phyloP scores from a whole-genome alignment of 768 basidiomycete genomes.

The Asterophora parasitica region DNA sequence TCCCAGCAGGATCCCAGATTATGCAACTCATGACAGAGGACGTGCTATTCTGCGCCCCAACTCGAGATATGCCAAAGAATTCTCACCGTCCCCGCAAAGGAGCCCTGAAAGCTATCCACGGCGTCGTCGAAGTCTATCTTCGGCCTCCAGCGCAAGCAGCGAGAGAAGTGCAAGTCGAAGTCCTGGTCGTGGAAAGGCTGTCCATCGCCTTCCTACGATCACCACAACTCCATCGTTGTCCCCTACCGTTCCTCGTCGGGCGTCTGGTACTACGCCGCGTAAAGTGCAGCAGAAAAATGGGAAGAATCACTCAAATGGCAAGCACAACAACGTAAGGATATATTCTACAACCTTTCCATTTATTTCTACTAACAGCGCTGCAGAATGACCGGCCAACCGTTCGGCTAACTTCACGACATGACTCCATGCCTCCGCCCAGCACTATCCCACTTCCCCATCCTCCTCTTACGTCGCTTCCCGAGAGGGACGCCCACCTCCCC shows the following conservation, averaged over 20 bases:
- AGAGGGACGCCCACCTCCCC: conserved; percentile 2
- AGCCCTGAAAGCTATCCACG: conserved; percentile 29
- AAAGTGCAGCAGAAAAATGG: conserved; percentile 30
- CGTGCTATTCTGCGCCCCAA: conserved; percentile 15
- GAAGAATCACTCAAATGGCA: conserved; percentile 32
- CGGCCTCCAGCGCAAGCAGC: conserved; percentile 49
- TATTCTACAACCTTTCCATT: neutral
- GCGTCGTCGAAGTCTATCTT: conserved; percentile 48
- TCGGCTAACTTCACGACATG: conserved; percentile 12
- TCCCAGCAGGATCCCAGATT: conserved; percentile 5
- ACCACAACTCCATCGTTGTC: conserved; percentile 32
- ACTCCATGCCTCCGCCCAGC: conserved; percentile 26
- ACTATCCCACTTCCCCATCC: conserved; percentile 19
- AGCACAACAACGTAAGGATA: conserved; percentile 24
- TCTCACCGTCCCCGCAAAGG: conserved; percentile 35
- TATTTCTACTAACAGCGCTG: neutral
- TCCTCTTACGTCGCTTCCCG: conserved; percentile 12
- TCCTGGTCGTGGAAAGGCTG: conserved; percentile 43
- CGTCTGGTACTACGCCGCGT: conserved; percentile 13
- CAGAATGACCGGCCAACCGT: conserved; percentile 16
- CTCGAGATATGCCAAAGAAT: conserved; percentile 18
- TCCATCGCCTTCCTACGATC: conserved; percentile 57
- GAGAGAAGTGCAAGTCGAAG: conserved; percentile 57
- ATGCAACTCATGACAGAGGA: conserved; percentile 9
- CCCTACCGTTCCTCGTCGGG: conserved; percentile 14